These are phyloP conservation scores for Talaromyces albobiverticillius DNA, from an alignment of 2,329 filamentous ascomycete genomes.

Conservation along the genomic window DNA sequence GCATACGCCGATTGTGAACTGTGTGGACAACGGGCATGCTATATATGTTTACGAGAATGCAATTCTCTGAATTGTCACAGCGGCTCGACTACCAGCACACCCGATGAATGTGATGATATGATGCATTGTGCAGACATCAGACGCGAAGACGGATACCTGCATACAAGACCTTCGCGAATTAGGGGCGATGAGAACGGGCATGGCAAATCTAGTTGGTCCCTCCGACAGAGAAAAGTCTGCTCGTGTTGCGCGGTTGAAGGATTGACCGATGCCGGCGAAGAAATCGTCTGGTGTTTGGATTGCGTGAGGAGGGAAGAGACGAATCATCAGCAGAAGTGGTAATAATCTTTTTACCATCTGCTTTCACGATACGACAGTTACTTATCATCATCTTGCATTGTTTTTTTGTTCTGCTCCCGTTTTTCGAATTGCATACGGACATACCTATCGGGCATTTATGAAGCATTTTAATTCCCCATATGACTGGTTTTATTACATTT, in stretches of 20 bases:
- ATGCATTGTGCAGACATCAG: conserved; percentile 2
- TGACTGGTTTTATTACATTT: background rate
- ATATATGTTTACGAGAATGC: conserved; percentile 42
- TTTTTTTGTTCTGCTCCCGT: background rate
- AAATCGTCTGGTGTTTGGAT: conserved; percentile 37
- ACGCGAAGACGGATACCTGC: background rate
- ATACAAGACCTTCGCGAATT: background rate
- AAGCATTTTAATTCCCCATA: background rate
- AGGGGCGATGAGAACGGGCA: conserved; percentile 10
- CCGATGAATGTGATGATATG: background rate
- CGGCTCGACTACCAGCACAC: background rate
- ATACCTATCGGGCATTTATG: background rate
- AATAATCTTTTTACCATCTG: background rate
- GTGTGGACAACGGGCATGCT: conserved; percentile 38
- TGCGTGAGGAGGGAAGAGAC: conserved; percentile 26
- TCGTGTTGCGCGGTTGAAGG: conserved; percentile 40
- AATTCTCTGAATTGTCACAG: conserved; percentile 30
- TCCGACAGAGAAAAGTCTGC: conserved; percentile 32
- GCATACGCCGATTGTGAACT: conserved; percentile 42
- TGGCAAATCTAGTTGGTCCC: background rate
- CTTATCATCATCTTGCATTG: background rate
- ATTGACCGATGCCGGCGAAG: conserved; percentile 33
- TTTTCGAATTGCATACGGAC: background rate
- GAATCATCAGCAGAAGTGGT: background rate
- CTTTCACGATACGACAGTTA: background rate